phyloP scores from a whole-genome alignment of 2,329 filamentous ascomycete species.

The Cladosporium sp. region DNA sequence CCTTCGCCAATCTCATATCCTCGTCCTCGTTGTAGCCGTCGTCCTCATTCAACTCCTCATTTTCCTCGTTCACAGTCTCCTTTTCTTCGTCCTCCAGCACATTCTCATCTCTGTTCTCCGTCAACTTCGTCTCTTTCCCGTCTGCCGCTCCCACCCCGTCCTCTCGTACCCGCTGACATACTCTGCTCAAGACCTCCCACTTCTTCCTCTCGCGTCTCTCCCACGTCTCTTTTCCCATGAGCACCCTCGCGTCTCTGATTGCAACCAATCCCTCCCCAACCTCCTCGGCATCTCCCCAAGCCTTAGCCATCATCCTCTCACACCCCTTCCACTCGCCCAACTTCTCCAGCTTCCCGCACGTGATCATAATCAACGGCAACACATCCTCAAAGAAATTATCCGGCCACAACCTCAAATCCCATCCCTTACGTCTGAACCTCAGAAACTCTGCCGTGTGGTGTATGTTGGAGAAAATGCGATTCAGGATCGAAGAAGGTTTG shows the following conservation, averaged over 20 bases:
- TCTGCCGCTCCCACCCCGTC: too few species aligned
- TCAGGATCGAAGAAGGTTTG: background rate
- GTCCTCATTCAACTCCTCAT: too few species aligned
- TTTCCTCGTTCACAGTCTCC: too few species aligned
- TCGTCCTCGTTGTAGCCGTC: too few species aligned
- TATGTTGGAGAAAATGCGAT: background rate
- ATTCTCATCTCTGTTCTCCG: too few species aligned
- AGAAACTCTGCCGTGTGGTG: background rate
- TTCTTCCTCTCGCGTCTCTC: too few species aligned
- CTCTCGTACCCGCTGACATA: too few species aligned
- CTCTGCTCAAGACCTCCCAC: too few species aligned
- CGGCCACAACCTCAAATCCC: background rate
- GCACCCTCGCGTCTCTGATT: background rate
- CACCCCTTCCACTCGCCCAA: background rate
- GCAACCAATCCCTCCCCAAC: background rate
- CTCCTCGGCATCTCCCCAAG: background rate
- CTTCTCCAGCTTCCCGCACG: background rate
- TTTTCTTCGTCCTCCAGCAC: too few species aligned
- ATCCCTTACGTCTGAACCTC: background rate
- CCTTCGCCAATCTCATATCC: too few species aligned
- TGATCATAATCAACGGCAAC: background rate
- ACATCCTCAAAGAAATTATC: slow-evolving; percentile 3
- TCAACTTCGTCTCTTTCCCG: too few species aligned
- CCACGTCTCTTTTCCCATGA: too few species aligned
- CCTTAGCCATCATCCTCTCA: background rate